Conservation (phyloP, 1,139 yeast genomes). For the Pichia sp. region DNA sequence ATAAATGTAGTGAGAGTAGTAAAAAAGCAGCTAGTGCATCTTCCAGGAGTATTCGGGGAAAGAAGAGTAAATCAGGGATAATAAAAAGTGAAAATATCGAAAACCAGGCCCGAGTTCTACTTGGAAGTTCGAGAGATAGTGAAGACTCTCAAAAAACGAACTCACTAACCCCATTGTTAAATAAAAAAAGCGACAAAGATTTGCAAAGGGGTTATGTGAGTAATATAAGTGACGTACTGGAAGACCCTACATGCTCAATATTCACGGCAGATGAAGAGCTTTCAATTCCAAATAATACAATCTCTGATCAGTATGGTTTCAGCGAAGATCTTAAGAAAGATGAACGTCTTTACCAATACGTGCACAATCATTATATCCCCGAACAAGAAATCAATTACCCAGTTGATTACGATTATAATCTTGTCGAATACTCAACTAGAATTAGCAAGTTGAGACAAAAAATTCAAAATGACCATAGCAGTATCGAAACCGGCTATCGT, state of each 20-base stretch:
- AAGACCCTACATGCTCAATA: slow-evolving; percentile 1
- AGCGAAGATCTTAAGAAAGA: slow-evolving; percentile 38
- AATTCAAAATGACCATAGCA: neutral
- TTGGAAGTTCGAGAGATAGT: slow-evolving; percentile 2
- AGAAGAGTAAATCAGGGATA: neutral
- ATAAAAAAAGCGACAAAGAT: neutral
- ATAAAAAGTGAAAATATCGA: slow-evolving; percentile 6
- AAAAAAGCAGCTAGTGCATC: neutral
- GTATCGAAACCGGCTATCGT: neutral
- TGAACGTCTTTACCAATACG: slow-evolving; percentile 40
- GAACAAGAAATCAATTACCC: slow-evolving; percentile 31
- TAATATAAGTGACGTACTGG: slow-evolving; percentile 10
- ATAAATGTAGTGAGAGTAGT: neutral
- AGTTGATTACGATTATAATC: slow-evolving; percentile 23
- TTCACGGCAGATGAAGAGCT: neutral
- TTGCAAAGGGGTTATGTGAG: slow-evolving; percentile 5
- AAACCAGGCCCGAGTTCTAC: slow-evolving; percentile 5
- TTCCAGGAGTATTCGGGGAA: neutral
- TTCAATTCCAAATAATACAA: neutral
- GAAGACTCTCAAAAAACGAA: neutral
- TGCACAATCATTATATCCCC: slow-evolving; percentile 33
- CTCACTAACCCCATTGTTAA: slow-evolving; percentile 10
- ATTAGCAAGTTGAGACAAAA: slow-evolving; percentile 13
- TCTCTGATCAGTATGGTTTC: neutral
- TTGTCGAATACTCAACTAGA: slow-evolving; percentile 20